Conservation (phyloP, 148 eudicot genomes). For the Euryodendron excelsum region DNA sequence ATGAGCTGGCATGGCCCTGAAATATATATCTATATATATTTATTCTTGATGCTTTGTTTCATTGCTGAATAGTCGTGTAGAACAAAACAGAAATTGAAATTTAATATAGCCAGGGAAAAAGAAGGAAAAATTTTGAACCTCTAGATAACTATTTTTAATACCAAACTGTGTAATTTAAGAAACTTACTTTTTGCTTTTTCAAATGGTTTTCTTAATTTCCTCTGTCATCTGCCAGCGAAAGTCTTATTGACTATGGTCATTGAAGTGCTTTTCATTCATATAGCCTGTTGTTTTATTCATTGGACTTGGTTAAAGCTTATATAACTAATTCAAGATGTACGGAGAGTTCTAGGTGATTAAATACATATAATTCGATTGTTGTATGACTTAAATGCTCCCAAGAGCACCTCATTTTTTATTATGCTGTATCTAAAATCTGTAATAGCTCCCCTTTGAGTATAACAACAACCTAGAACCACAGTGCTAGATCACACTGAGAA, state of each 20-base stretch:
- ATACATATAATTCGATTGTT: neutral
- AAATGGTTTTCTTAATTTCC: neutral
- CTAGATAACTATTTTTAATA: neutral
- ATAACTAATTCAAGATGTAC: neutral
- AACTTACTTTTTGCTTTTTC: too few relatives aligned
- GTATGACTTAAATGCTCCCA: neutral
- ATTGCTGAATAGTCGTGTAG: too few relatives aligned
- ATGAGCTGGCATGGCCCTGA: neutral
- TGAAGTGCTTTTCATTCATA: neutral
- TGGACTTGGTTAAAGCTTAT: neutral
- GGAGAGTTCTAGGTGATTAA: neutral
- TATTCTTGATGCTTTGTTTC: too few relatives aligned
- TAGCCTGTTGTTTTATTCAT: neutral
- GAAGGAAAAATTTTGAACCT: neutral
- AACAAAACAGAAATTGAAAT: too few relatives aligned
- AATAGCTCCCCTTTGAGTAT: neutral
- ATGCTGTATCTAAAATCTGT: neutral
- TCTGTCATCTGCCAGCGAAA: too few relatives aligned
- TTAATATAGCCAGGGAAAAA: neutral
- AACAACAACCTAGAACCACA: neutral
- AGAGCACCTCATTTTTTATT: neutral
- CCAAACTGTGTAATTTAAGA: neutral
- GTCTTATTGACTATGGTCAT: too few relatives aligned
- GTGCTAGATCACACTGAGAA: neutral
- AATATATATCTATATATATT: too few relatives aligned